phyloP scores from a whole-genome alignment of 139 green algal species.

The Chlorella sp. region DNA sequence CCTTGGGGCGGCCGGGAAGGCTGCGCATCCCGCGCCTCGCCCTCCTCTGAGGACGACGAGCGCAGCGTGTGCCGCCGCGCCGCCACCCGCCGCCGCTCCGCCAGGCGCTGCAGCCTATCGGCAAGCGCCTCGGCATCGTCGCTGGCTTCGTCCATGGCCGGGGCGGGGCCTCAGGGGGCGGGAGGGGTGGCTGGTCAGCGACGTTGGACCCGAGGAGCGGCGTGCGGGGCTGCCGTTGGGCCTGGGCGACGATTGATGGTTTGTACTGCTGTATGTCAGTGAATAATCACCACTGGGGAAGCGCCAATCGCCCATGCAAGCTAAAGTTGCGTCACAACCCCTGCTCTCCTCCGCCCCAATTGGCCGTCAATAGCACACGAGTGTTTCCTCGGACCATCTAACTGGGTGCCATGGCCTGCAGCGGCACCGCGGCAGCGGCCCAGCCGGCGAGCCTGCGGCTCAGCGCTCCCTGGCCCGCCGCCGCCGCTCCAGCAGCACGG shows the following conservation, averaged over 20 bases:
- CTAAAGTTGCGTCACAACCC: background rate
- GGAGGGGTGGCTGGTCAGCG: too few species aligned
- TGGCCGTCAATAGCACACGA: background rate
- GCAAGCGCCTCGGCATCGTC: background rate
- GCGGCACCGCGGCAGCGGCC: background rate
- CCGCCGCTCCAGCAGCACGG: too few species aligned
- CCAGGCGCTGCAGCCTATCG: conserved; percentile 3
- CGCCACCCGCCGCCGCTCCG: conserved; percentile 6
- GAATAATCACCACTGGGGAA: too few species aligned
- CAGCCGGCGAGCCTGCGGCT: background rate
- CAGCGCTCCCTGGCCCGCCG: too few species aligned
- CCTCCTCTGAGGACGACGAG: background rate
- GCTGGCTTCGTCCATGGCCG: background rate
- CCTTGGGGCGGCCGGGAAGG: too few species aligned
- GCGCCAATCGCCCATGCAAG: too few species aligned
- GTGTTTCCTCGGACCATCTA: too few species aligned
- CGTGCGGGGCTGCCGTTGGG: background rate
- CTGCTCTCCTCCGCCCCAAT: background rate
- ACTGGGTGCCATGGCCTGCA: background rate
- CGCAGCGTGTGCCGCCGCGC: background rate
- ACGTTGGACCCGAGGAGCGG: background rate
- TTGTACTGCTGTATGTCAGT: too few species aligned
- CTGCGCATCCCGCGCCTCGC: background rate
- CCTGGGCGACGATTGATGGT: too few species aligned
- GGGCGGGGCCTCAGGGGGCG: background rate